Percentiles rank a stretch among this genome's conserved stretches.
Evolutionary conservation across 163 green algal genomes (phyloP).

Genomic region (Scenedesmus sp.): DNA sequence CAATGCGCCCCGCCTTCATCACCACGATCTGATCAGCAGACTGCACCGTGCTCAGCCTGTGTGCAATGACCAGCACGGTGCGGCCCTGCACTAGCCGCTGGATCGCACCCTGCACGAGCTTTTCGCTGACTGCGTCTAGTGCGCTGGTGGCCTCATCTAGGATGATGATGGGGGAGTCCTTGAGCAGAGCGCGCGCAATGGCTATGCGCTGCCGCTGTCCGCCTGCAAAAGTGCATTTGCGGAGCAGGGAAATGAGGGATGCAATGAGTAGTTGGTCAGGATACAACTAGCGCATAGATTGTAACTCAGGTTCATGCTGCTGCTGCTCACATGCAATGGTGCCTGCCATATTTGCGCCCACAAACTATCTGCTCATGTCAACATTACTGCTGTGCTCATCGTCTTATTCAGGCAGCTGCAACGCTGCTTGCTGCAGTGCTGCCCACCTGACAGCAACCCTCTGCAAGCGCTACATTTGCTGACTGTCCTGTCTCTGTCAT

Average conservation of each 20-base stretch:
- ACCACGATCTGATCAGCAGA: slow-evolving; percentile 85
- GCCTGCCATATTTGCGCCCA: no score
- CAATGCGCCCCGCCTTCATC: slow-evolving; percentile 74
- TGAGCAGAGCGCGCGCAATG: slow-evolving; percentile 85
- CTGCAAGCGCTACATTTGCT: no score
- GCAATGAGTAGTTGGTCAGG: neutral
- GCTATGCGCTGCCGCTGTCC: slow-evolving; percentile 91
- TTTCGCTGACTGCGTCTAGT: slow-evolving; percentile 68
- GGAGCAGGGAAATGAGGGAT: no score
- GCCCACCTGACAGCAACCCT: no score
- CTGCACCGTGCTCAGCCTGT: slow-evolving; percentile 87
- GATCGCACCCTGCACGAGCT: slow-evolving; percentile 74
- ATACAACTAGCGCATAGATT: neutral
- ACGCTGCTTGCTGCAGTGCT: no score
- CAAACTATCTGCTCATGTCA: no score
- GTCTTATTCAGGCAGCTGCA: no score
- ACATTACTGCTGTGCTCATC: no score
- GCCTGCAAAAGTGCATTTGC: slow-evolving; percentile 58
- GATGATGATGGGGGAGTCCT: slow-evolving; percentile 87
- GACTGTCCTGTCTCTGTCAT: no score
- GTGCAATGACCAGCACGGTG: slow-evolving; percentile 87
- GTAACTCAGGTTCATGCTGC: no score
- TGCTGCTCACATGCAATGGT: no score
- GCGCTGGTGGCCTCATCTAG: slow-evolving; percentile 91
- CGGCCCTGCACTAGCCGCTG: slow-evolving; percentile 74